Conservation (phyloP, 371 early-diverging fungal genomes). For the Entomophthora muscae region DNA sequence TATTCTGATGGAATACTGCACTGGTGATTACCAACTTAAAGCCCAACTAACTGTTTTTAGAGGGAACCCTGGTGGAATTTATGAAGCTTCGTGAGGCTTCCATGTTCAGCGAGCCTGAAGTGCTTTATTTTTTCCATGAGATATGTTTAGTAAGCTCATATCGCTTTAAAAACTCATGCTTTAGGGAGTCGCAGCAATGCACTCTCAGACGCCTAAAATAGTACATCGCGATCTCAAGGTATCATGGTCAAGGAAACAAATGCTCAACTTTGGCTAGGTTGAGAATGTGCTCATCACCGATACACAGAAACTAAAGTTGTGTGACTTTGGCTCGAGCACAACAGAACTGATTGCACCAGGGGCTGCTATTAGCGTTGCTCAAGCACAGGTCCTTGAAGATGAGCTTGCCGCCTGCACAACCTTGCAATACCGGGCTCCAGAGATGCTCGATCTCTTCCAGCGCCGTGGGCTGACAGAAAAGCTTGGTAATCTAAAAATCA, state of each 20-base stretch:
- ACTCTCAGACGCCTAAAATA: conserved; percentile 51
- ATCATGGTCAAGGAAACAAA: too few species aligned
- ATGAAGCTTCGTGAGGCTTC: conserved; percentile 59
- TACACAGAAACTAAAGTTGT: conserved; percentile 57
- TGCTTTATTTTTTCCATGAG: conserved; percentile 68
- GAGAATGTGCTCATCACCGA: conserved; percentile 35
- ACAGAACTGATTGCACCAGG: conserved; percentile 32
- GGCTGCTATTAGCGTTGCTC: conserved; percentile 28
- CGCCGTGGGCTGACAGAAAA: conserved; percentile 64
- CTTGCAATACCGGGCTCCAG: conserved; percentile 84
- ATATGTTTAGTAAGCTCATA: conserved; percentile 40
- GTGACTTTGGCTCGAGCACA: conserved; percentile 90
- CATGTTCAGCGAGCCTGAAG: conserved; percentile 57
- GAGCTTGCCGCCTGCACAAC: conserved; percentile 79
- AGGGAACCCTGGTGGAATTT: conserved; percentile 70
- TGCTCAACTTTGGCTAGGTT: conserved; percentile 13
- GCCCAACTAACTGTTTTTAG: conserved; percentile 14
- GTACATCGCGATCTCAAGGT: conserved; percentile 81
- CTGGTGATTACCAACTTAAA: conserved; percentile 25
- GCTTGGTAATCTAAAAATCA: conserved; percentile 36
- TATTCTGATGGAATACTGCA: conserved; percentile 83
- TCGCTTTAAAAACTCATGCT: neutral
- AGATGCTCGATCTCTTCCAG: conserved; percentile 78
- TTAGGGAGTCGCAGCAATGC: conserved; percentile 76
- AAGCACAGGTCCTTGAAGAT: conserved; percentile 63